Conservation (phyloP, 805 yeast species). For the Starmera quercuum region DNA sequence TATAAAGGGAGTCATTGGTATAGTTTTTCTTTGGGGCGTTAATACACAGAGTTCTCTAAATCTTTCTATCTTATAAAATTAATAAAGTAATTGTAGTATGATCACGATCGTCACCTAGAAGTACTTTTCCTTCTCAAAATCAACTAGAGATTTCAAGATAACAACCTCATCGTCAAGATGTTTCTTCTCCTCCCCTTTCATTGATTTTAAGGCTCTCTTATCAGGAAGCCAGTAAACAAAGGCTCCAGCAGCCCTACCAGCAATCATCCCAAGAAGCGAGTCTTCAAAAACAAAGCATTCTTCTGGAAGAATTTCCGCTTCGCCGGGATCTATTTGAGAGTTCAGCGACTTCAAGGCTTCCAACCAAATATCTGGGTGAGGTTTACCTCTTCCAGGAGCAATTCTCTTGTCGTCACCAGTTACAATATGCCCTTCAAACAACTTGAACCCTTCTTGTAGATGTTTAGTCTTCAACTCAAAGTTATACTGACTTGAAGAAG, state of each 20-base stretch:
- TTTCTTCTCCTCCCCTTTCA: slow-evolving; percentile 41
- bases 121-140: slow-evolving; percentile 43
- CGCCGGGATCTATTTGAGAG: slow-evolving; percentile 32
- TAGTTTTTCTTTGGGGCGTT: not conserved
- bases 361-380: slow-evolving; percentile 89
- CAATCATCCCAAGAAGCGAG: slow-evolving; percentile 83
- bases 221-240: slow-evolving; percentile 95
- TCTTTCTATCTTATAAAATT: not conserved
- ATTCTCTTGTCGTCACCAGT: slow-evolving; percentile 87
- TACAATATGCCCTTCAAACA: slow-evolving; percentile 61
- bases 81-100: too few relatives aligned
- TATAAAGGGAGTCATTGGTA: slow-evolving; percentile 4
- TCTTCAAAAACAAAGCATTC: slow-evolving; percentile 93
- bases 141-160: slow-evolving; percentile 40
- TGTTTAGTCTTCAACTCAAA: slow-evolving; percentile 69
- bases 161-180: slow-evolving; percentile 54
- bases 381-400: slow-evolving; percentile 85
- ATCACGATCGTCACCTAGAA: too few relatives aligned
- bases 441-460: slow-evolving; percentile 50
- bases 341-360: slow-evolving; percentile 71
- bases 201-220: slow-evolving; percentile 51
- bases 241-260: slow-evolving; percentile 80
- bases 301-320: slow-evolving; percentile 48
- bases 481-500: slow-evolving; percentile 64
- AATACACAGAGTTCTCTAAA: not conserved